Conservation (phyloP, 2,329 filamentous ascomycete genomes). For the Claviceps quebecensis region DNA sequence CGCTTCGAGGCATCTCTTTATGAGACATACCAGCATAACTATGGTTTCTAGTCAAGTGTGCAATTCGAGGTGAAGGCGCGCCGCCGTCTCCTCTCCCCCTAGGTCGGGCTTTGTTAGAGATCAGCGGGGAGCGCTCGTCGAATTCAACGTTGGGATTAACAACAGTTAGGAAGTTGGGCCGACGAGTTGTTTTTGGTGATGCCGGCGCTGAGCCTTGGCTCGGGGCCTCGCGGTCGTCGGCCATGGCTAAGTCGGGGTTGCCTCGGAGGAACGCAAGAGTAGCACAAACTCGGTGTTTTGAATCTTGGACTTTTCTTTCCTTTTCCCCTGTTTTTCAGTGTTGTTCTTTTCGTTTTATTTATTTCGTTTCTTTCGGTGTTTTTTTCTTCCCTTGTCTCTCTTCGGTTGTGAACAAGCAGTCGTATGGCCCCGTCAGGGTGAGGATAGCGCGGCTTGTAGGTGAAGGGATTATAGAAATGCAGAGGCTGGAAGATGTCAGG, state of each 20-base stretch:
- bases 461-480: background rate
- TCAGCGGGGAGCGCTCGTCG: conserved; percentile 29
- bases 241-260: conserved; percentile 13
- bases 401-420: background rate
- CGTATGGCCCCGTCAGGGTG: background rate
- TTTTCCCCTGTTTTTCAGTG: no score
- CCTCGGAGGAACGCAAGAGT: background rate
- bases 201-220: conserved; percentile 17
- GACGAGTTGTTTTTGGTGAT: conserved; percentile 19
- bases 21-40: conserved; percentile 27
- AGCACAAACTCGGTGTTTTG: background rate
- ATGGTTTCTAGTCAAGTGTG: conserved; percentile 24
- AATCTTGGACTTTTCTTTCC: background rate
- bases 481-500: background rate
- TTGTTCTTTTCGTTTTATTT: no score
- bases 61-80: conserved; percentile 14
- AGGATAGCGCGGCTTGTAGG: background rate
- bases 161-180: conserved; percentile 13
- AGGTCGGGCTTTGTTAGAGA: conserved; percentile 26
- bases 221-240: conserved; percentile 16
- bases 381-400: no score
- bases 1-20: background rate
- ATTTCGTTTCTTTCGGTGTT: no score
- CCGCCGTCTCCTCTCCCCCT: conserved; percentile 26
- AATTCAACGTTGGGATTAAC: conserved; percentile 17